A percentile compares a stretch with the other conserved stretches of the same genome.
These are phyloP conservation scores for Quercus phellos DNA, from an alignment of 331 rosid genomes.

Conservation along the genomic window DNA sequence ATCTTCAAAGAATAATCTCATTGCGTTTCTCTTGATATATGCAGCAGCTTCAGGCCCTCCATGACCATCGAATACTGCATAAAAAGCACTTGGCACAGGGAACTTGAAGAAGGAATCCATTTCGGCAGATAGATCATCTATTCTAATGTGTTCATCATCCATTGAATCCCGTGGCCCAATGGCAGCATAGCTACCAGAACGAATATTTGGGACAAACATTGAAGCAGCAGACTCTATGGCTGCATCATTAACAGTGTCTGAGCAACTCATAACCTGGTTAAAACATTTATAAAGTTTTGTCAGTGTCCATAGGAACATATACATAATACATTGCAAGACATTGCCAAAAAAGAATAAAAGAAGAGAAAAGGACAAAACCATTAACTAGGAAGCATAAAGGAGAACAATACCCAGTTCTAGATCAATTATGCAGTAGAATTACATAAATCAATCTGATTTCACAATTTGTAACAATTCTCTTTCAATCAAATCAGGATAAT, in stretches of 20 bases:
- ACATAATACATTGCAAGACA: not conserved
- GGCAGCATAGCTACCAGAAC: slow-evolving; percentile 72
- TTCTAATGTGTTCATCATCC: slow-evolving; percentile 85
- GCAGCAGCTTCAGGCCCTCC: slow-evolving; percentile 88
- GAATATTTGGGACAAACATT: slow-evolving; percentile 58
- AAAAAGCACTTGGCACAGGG: slow-evolving; percentile 62
- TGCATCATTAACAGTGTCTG: slow-evolving; percentile 42
- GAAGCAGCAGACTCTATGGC: slow-evolving; percentile 36
- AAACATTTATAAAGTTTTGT: slow-evolving; percentile 7
- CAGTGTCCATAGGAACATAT: not conserved
- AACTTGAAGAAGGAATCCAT: slow-evolving; percentile 48
- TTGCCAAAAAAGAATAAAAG: not conserved
- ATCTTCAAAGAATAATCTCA: slow-evolving; percentile 78
- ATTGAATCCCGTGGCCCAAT: slow-evolving; percentile 67
- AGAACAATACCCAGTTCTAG: not conserved
- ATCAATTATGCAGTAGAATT: too few relatives aligned
- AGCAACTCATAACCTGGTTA: slow-evolving; percentile 51
- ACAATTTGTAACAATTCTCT: not conserved
- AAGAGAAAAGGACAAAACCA: not conserved
- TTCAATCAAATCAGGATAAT: not conserved
- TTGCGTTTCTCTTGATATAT: slow-evolving; percentile 68
- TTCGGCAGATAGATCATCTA: slow-evolving; percentile 72
- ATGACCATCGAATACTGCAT: slow-evolving; percentile 93
- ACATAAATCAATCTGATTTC: not conserved
- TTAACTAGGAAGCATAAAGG: not conserved